Evolutionary conservation across 1,139 yeast genomes (phyloP).

Genomic region (Pichia sp.): DNA sequence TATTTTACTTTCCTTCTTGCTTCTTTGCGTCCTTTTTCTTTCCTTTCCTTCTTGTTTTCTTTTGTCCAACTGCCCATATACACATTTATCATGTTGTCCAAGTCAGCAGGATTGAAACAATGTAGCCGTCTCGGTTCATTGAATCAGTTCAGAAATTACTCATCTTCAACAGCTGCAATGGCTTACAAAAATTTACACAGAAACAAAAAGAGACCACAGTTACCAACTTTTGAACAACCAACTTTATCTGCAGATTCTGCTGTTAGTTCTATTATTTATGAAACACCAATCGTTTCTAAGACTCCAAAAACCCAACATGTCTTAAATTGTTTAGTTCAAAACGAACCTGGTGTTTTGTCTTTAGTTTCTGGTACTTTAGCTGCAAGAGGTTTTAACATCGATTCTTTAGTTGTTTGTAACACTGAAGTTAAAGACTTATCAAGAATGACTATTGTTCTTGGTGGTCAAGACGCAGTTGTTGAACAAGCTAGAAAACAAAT

Average conservation of each 20-base stretch:
- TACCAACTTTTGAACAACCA: constrained; percentile 94
- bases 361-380: constrained; percentile 93
- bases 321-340: constrained; percentile 92
- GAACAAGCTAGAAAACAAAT: constrained; percentile 99
- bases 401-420: constrained; percentile 91
- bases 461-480: constrained; percentile 92
- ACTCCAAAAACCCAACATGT: constrained; percentile 79
- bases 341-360: constrained; percentile 96
- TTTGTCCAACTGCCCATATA: neutral
- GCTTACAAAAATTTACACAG: constrained; percentile 90
- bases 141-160: constrained; percentile 8
- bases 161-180: constrained; percentile 83
- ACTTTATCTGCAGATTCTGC: constrained; percentile 95
- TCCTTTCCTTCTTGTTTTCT: neutral
- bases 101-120: constrained; percentile 8
- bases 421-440: constrained; percentile 94
- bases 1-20: no score
- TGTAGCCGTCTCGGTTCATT: constrained; percentile 11
- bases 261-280: constrained; percentile 88
- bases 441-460: constrained; percentile 92
- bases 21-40: neutral
- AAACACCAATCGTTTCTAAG: constrained; percentile 73
- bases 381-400: constrained; percentile 96
- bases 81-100: constrained; percentile 8
- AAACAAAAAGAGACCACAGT: constrained; percentile 80